Evolutionary conservation across 805 yeast species (phyloP), one percentile per base, ranked within the genome.

Genomic region (Lachancea sp.): DNA sequence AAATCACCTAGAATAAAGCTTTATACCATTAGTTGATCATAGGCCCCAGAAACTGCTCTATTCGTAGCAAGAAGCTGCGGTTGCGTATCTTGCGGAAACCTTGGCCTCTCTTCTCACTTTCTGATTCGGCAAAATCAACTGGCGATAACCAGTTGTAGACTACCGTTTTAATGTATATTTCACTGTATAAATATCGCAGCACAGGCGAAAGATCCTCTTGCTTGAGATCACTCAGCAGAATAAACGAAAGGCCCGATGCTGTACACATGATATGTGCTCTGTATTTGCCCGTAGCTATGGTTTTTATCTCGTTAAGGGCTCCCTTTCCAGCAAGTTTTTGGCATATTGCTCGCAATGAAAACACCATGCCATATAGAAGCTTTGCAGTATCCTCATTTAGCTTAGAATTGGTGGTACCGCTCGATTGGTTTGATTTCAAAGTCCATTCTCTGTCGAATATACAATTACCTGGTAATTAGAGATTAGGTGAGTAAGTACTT

Each of bases 251-350:
- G 26, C 87, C 88, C 1, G 92, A 74, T 4, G 87, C 76, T 1
- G 95, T 78, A 58, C 87, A 96, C 52, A 71, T 74, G 49, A 76
- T 80, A 57, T 90, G 97, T 20, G 86, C 77, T 47, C 89, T 72
- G 60, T 82, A 89, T 46, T 75, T 74, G 2, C 85, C 78, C 1
- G 96, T 85, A n/a, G 82, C 63, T 36, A 80, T 66, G 6, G 57
- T 52, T 37, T 63, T 59, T 11, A 60, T 51, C 5, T 52, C 56
- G 16, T 63, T 64, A 31, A 46, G 58, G 49, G 55, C 56, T 56
- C 46, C 65, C 47, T 32, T 64, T 8, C 49, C 58, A 8, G 60
- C 60, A 9, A 78, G 55, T 45, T 73, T 80, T n/a, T 76, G 69
- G 0, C 90, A 74, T 28, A 92, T 75, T 46, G 81, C 85, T 38